Evolutionary conservation across 75 land plant species (phyloP).

Genomic region (Selaginella moellendorffii): DNA sequence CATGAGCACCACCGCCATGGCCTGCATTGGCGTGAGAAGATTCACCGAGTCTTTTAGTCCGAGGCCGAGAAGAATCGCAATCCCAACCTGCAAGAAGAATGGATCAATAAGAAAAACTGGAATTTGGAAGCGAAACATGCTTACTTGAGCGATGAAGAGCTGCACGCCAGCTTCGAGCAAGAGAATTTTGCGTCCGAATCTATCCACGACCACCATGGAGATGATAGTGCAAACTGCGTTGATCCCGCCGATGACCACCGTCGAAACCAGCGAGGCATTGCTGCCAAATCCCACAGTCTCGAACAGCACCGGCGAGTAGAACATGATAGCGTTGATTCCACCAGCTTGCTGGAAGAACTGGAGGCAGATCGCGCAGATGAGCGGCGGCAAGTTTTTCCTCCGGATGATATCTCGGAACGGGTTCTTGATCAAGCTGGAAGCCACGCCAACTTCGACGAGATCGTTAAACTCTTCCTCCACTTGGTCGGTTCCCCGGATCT

Average conservation of each 20-base stretch:
- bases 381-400: constrained; percentile 47
- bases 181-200: neutral
- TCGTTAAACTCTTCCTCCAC: constrained; percentile 20
- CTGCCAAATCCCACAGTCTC: constrained; percentile 17
- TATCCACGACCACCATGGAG: neutral
- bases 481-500: constrained; percentile 19
- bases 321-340: constrained; percentile 27
- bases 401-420: constrained; percentile 53
- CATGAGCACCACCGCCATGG: neutral
- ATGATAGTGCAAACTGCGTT: neutral
- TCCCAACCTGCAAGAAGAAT: neutral
- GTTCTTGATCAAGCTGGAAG: constrained; percentile 18
- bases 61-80: neutral
- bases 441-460: constrained; percentile 5
- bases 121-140: neutral
- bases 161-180: neutral
- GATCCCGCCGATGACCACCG: neutral
- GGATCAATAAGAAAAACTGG: neutral
- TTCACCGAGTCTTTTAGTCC: neutral
- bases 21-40: neutral
- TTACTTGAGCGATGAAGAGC: neutral
- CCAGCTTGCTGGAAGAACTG: constrained; percentile 46
- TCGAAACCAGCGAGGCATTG: neutral
- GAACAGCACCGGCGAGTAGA: constrained; percentile 30
- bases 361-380: constrained; percentile 44